These are phyloP conservation scores for Lentinula boryana DNA, from an alignment of 768 basidiomycete genomes.

Conservation along the genomic window DNA sequence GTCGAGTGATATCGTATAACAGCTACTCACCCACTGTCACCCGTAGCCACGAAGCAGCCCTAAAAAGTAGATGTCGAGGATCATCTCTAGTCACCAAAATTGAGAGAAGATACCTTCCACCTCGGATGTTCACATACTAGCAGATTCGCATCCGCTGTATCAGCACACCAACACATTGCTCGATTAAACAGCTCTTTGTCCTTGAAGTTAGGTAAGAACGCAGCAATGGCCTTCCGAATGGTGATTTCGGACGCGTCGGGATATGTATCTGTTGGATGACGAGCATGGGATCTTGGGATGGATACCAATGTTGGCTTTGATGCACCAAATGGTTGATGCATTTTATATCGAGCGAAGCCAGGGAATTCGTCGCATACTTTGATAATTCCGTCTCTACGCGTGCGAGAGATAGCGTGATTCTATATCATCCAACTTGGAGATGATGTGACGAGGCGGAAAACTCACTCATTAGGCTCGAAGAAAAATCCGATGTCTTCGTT, in stretches of 20 bases:
- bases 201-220: neutral
- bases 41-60: neutral
- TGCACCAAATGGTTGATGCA: neutral
- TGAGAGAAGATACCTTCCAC: neutral
- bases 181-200: conserved; percentile 4
- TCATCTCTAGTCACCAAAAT: neutral
- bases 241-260: neutral
- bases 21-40: conserved; percentile 5
- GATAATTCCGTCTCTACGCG: neutral
- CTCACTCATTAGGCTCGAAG: conserved; percentile 1
- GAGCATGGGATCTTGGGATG: conserved; percentile 5
- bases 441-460: neutral
- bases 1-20: neutral
- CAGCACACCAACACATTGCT: conserved; percentile 7
- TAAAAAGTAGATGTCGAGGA: neutral
- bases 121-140: conserved; percentile 3
- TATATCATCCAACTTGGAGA: too few species aligned
- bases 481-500: neutral
- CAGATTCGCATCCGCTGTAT: conserved; percentile 5
- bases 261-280: neutral
- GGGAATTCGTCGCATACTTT: conserved; percentile 6
- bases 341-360: neutral
- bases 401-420: too few species aligned
- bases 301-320: neutral
- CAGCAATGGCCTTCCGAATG: neutral